These are phyloP conservation scores for Hypsizygus marmoreus DNA, from an alignment of 768 basidiomycete species.

Conservation along the genomic window DNA sequence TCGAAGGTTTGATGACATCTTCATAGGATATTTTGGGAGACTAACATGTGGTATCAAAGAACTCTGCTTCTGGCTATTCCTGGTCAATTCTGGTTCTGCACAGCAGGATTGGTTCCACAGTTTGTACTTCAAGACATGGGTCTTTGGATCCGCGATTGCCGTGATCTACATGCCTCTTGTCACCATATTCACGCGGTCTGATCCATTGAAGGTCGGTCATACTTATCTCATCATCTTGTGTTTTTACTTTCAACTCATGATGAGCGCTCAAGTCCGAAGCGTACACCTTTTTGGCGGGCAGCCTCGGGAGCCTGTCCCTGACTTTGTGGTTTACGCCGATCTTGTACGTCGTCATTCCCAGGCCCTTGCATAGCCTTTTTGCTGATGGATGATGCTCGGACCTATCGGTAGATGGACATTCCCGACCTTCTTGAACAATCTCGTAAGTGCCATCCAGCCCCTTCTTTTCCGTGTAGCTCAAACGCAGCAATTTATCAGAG, in stretches of 20 bases:
- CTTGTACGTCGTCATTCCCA: constrained; percentile 45
- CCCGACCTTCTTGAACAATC: constrained; percentile 58
- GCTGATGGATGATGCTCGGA: no score
- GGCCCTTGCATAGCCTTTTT: no score
- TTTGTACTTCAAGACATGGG: constrained; percentile 75
- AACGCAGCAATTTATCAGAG: constrained; percentile 39
- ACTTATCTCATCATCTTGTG: constrained; percentile 6
- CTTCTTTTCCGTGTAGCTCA: background rate
- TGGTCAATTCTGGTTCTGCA: constrained; percentile 62
- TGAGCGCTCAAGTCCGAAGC: constrained; percentile 67
- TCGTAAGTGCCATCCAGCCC: constrained; percentile 45
- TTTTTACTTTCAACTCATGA: constrained; percentile 9
- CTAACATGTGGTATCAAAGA: constrained; percentile 43
- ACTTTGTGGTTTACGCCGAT: constrained; percentile 78
- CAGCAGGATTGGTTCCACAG: constrained; percentile 80
- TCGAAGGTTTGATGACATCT: constrained; percentile 58
- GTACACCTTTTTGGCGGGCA: constrained; percentile 68
- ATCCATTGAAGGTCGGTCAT: constrained; percentile 57
- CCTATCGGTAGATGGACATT: constrained; percentile 70
- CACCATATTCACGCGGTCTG: constrained; percentile 59
- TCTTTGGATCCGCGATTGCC: constrained; percentile 60
- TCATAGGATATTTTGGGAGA: background rate
- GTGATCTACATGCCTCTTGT: constrained; percentile 70
- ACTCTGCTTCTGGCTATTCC: constrained; percentile 86
- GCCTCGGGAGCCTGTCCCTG: constrained; percentile 65